Base-by-base conservation (phyloP, 2,329 filamentous ascomycete species). In the Rasamsonia emersonii region DNA sequence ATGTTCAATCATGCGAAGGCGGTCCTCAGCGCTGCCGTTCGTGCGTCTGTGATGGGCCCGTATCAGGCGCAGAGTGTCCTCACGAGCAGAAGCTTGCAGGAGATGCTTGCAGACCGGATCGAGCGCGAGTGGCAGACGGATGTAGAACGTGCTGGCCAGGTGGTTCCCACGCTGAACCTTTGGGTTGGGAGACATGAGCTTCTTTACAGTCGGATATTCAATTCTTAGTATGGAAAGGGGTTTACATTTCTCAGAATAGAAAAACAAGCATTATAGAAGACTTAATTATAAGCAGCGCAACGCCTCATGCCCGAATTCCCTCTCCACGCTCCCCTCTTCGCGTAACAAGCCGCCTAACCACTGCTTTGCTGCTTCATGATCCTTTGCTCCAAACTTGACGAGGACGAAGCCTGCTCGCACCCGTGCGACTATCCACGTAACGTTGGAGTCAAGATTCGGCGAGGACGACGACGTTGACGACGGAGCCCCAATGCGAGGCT, bases 331-430 rank as follows among this genome's bases (percentile, higher is more conserved):
- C 1, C 82, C 83, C 54, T 94, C 85, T 40, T 75, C 70, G 27
- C 68, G 60, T 28, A 94, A 62, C 73, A 95, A 82, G 5, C 68
- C 69, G 7, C 77, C 76, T 36, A 96, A 68, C 86, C 88, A 96
- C 27, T 73, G 64, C 43, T 83, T 75, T 3, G 80, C 86, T 16
- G 79, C 81, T 55, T 96, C 86, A 15, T 94, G 80, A 27, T 79
- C 80, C 33, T 69, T 71, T 2, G 88, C 84, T 2, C 84, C 86
- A 54, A 96, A 93, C 57, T 96, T 96, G 45, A 96, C 81, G 15
- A 95, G 71, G 3, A 91, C 80, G 50, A 89, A 94, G 3, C 85
- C 81, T 10, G 51, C 56, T 32, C 86, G 72, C 19, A 93, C 77
- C 16, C 71, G 73, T 9, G 86, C 83, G 8, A 82, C 84, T 16